These are phyloP conservation scores for Prinsepia uniflora DNA, from an alignment of 306 rosid genomes.

Conservation along the genomic window DNA sequence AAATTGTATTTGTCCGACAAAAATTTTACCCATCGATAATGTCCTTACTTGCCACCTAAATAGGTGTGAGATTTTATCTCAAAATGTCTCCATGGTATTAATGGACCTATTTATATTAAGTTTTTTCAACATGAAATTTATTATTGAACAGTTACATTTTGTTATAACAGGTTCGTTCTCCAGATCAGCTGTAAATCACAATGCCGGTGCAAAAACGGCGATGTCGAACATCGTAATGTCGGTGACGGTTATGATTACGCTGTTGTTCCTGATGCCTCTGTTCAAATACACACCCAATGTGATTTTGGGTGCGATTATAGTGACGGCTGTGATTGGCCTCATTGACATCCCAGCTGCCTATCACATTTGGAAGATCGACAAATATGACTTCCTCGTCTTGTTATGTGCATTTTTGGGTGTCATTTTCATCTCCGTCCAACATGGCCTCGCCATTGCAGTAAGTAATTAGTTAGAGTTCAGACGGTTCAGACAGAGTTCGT, in stretches of 20 bases:
- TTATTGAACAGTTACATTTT: too few species aligned
- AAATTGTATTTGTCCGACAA: too few species aligned
- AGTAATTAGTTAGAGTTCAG: background rate
- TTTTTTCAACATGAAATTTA: too few species aligned
- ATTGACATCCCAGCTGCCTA: conserved; percentile 77
- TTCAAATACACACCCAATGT: conserved; percentile 93
- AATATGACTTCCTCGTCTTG: conserved; percentile 78
- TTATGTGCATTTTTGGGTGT: conserved; percentile 81
- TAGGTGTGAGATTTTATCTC: too few species aligned
- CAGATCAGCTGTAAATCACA: conserved; percentile 87
- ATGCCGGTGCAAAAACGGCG: conserved; percentile 89
- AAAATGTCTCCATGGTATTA: too few species aligned
- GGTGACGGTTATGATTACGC: conserved; percentile 85
- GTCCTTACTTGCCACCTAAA: too few species aligned
- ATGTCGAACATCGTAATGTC: conserved; percentile 89
- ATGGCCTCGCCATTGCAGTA: conserved; percentile 90
- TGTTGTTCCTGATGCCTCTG: conserved; percentile 85
- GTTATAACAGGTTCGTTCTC: conserved; percentile 70
- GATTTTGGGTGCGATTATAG: conserved; percentile 81
- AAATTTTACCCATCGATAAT: too few species aligned
- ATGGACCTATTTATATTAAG: too few species aligned
- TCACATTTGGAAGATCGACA: conserved; percentile 76
- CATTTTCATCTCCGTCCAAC: conserved; percentile 70
- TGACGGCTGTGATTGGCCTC: conserved; percentile 87
- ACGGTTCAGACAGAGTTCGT: too few species aligned